phyloP scores from a whole-genome alignment of 805 yeast species.

The Starmerella geochares region DNA sequence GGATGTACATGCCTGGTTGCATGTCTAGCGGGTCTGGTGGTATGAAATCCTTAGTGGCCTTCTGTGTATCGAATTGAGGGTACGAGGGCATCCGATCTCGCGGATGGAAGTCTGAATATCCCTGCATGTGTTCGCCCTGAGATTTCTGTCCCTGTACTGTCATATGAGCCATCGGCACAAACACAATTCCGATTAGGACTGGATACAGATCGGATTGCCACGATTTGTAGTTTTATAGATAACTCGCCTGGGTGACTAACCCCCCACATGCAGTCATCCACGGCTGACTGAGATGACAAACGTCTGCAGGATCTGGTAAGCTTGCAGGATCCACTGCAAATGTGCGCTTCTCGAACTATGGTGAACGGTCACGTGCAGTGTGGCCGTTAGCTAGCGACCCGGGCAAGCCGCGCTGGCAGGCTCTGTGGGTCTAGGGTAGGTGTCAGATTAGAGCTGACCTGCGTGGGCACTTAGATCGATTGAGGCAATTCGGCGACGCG shows the following conservation, averaged over 20 bases:
- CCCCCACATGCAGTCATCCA: conserved; percentile 5
- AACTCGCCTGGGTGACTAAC: conserved; percentile 3
- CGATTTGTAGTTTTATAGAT: conserved; percentile 5
- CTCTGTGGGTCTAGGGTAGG: neutral
- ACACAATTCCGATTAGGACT: neutral
- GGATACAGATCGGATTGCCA: neutral
- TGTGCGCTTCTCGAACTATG: conserved; percentile 4
- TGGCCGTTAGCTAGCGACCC: neutral
- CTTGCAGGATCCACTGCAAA: neutral
- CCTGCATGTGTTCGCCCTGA: neutral
- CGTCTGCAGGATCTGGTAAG: conserved; percentile 9
- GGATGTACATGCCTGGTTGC: conserved; percentile 20
- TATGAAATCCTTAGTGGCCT: conserved; percentile 12
- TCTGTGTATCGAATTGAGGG: neutral
- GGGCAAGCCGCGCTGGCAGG: neutral
- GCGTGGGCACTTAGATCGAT: neutral
- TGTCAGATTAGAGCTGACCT: neutral
- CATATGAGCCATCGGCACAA: neutral
- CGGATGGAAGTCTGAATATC: neutral
- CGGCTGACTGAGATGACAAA: conserved; percentile 4
- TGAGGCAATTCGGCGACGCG: neutral
- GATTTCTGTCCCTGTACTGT: neutral
- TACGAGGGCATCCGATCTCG: conserved; percentile 1
- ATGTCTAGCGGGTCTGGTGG: conserved; percentile 19
- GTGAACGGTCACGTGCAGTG: neutral